phyloP scores from a whole-genome alignment of 1,139 yeast species.

The Suhomyces taliae region DNA sequence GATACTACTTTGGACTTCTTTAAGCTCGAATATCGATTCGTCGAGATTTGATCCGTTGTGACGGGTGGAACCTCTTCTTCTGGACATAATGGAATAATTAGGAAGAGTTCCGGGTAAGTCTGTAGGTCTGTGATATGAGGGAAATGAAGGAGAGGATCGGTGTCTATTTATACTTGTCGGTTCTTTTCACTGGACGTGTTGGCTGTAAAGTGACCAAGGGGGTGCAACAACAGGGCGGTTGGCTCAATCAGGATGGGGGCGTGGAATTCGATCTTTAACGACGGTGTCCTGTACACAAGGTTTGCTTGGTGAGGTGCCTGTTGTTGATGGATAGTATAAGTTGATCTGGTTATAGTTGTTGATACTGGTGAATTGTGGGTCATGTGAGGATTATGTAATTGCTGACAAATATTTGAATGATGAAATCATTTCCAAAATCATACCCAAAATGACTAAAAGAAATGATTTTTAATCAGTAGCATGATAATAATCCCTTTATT shows the following conservation, averaged over 20 bases:
- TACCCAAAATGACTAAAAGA: too few species aligned
- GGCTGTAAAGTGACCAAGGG: too few species aligned
- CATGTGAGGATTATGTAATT: not conserved
- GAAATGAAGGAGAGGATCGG: not conserved
- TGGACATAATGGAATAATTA: not conserved
- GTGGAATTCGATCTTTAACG: not conserved
- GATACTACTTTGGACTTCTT: constrained; percentile 37
- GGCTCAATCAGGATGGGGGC: too few species aligned
- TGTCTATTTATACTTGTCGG: too few species aligned
- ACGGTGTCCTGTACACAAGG: not conserved
- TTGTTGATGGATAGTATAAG: too few species aligned
- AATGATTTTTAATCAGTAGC: too few species aligned
- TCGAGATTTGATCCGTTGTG: constrained; percentile 11
- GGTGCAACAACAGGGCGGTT: too few species aligned
- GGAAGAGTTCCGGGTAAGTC: not conserved
- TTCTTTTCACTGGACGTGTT: too few species aligned
- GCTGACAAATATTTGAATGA: not conserved
- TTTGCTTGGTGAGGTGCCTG: too few species aligned
- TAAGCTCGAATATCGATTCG: constrained; percentile 38
- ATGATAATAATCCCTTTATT: too few species aligned
- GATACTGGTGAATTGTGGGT: not conserved
- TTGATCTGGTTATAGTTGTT: not conserved
- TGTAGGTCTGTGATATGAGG: not conserved
- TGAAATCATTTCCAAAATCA: too few species aligned
- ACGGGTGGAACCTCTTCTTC: constrained; percentile 2